phyloP scores from a whole-genome alignment of 2,329 filamentous ascomycete species.

The Arthrinium phaeospermum region DNA sequence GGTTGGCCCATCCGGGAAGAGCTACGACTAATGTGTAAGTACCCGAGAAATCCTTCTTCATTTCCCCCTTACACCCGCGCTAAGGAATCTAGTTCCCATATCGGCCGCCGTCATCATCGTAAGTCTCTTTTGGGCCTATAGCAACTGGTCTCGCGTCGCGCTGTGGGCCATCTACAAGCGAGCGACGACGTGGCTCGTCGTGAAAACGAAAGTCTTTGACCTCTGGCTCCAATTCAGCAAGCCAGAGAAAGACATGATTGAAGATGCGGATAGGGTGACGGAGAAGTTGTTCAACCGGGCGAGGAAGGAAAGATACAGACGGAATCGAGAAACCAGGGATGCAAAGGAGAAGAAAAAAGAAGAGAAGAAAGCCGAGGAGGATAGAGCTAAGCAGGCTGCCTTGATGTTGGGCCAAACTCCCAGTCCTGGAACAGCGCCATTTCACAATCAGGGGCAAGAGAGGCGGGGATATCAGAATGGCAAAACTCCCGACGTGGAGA shows the following conservation, averaged over 20 bases:
- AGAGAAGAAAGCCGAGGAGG: neutral
- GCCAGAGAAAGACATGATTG: neutral
- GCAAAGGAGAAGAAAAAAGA: neutral
- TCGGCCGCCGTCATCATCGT: neutral
- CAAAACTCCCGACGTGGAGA: neutral
- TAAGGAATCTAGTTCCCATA: neutral
- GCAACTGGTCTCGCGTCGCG: neutral
- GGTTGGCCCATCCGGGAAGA: constrained; percentile 24
- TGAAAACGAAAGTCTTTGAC: neutral
- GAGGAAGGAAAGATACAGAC: neutral
- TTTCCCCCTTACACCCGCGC: neutral
- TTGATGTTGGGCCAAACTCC: neutral
- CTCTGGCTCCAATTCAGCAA: neutral
- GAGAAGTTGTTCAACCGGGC: neutral
- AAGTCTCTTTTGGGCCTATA: constrained; percentile 15
- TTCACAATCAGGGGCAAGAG: neutral
- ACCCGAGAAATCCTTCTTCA: neutral
- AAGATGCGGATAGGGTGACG: neutral
- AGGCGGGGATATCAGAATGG: neutral
- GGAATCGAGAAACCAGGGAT: neutral
- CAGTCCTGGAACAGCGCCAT: neutral
- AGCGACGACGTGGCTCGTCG: neutral
- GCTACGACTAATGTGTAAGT: constrained; percentile 36
- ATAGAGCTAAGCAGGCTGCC: no score
- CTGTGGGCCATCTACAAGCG: neutral